Evolutionary conservation across 768 basidiomycete genomes (phyloP), one percentile per base, ranked within the genome.

Genomic region (Kockovaella imperatae): DNA sequence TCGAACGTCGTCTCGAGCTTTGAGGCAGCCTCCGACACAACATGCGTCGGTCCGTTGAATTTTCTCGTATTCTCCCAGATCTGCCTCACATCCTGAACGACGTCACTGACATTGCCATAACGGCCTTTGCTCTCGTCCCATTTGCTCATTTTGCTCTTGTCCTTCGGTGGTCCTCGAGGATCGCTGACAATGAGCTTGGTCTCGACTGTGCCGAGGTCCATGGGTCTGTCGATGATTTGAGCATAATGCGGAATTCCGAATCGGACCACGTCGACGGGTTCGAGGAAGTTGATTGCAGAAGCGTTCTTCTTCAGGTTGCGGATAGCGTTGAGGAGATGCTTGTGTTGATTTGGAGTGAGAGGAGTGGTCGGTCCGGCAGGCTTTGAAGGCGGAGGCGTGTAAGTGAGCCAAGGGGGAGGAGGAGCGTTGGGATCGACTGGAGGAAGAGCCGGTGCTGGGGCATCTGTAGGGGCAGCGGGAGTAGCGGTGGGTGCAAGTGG

Each of bases 171-270:
- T 64, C 87, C 89, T 44, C 74, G 59, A 2, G 85, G 83, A 61
- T 87, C 91, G 13, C 87, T 87, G 1, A 84, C 80, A 28, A 57
- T 45, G 35, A 97, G 76, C 73, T 96, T 95, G 61, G 80, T 80
- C 73, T 97, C 93, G 50, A 96, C 80, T 35, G 93, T 95, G 3
- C 81, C 78, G 38, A 99, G 78, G 68, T 97, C 95, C 87, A 96
- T 96, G 0, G 95, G 95, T 23, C 77, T 79, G 64, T 83, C 86
- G 73, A 99, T 80, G 66, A 97, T 81, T 36, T 77, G 77, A 29
- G 79, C 79, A 62, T 99, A 99, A 68, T 93, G 88, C 7, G 89
- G 93, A 52, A 77, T 74, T 52, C 65, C 68, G 46, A 75, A 66
- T 6, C 80, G 83, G 57, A 90, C 78, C 18, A 83, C 78, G 69